These are phyloP conservation scores for Dissophora globulifera DNA, from an alignment of 192 early-diverging fungal species.

Conservation along the genomic window DNA sequence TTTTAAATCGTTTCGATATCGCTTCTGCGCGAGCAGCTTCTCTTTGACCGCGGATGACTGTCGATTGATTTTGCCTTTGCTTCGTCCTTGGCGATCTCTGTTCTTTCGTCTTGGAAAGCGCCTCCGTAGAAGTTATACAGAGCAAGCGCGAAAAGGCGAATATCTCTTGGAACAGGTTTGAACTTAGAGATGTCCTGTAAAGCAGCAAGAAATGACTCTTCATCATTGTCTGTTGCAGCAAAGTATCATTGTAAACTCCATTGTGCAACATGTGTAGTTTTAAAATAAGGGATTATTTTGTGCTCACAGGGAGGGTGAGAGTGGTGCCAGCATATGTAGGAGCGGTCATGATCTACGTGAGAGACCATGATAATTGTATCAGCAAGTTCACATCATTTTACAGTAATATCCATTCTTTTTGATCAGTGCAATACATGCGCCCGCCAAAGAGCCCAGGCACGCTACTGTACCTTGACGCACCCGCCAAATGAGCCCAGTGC, in stretches of 20 bases:
- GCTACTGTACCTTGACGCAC: slow-evolving; percentile 14
- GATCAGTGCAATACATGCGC: slow-evolving; percentile 5
- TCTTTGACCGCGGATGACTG: neutral
- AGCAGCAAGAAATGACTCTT: slow-evolving; percentile 5
- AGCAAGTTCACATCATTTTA: no score
- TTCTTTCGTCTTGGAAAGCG: neutral
- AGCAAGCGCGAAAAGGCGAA: slow-evolving; percentile 4
- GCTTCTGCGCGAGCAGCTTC: neutral
- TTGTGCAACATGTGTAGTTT: slow-evolving; percentile 4
- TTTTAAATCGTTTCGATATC: slow-evolving; percentile 6
- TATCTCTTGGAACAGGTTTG: neutral
- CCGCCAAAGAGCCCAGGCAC: slow-evolving; percentile 10
- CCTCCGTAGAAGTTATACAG: slow-evolving; percentile 6
- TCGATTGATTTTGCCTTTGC: slow-evolving; percentile 3
- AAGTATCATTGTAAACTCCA: slow-evolving; percentile 8
- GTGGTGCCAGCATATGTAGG: slow-evolving; percentile 1
- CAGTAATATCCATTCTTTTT: neutral
- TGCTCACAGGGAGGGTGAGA: neutral
- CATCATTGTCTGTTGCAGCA: slow-evolving; percentile 2
- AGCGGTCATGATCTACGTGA: slow-evolving; percentile 1
- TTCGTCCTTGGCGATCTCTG: slow-evolving; percentile 6
- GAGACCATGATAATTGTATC: neutral
- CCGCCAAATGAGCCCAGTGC: slow-evolving; percentile 11
- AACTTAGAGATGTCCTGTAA: neutral
- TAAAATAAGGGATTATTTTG: neutral